A percentile compares a stretch with the other conserved stretches of the same genome.
phyloP scores from a whole-genome alignment of 1,284 basidiomycete genomes.

The Phlebopus sp. region DNA sequence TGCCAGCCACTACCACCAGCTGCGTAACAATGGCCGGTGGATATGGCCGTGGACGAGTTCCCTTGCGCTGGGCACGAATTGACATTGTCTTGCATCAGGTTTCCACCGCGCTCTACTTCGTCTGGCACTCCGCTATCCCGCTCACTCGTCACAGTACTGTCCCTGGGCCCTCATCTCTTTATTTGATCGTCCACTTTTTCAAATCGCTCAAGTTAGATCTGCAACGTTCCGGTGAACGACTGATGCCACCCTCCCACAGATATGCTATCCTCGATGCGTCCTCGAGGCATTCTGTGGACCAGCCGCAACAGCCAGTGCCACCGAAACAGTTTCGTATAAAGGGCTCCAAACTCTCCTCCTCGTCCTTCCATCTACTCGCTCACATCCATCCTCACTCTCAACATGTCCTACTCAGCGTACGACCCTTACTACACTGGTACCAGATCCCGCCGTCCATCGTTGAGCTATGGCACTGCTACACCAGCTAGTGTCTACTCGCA shows the following conservation, averaged over 20 bases:
- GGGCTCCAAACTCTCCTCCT: neutral
- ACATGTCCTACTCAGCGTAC: slow-evolving; percentile 32
- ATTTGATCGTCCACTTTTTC: slow-evolving; percentile 17
- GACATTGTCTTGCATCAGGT: slow-evolving; percentile 2
- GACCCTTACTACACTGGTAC: slow-evolving; percentile 28
- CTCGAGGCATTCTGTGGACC: slow-evolving; percentile 27
- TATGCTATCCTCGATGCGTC: slow-evolving; percentile 23
- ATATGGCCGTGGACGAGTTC: neutral
- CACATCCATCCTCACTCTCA: slow-evolving; percentile 9
- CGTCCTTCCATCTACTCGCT: slow-evolving; percentile 8
- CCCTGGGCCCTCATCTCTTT: slow-evolving; percentile 1
- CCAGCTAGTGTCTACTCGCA: slow-evolving; percentile 11
- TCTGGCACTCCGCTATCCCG: slow-evolving; percentile 27
- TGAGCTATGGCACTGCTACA: slow-evolving; percentile 22
- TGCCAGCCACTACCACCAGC: slow-evolving; percentile 11
- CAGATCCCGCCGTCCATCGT: slow-evolving; percentile 27
- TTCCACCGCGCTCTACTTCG: neutral
- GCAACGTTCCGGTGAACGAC: slow-evolving; percentile 13
- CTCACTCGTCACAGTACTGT: slow-evolving; percentile 1
- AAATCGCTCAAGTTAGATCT: slow-evolving; percentile 21
- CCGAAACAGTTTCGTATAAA: slow-evolving; percentile 25
- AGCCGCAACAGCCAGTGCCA: slow-evolving; percentile 16
- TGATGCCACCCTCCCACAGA: slow-evolving; percentile 15
- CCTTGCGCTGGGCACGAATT: neutral
- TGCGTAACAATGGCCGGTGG: slow-evolving; percentile 4